phyloP scores from a whole-genome alignment of 768 basidiomycete genomes.

The Gymnopilus junonius region DNA sequence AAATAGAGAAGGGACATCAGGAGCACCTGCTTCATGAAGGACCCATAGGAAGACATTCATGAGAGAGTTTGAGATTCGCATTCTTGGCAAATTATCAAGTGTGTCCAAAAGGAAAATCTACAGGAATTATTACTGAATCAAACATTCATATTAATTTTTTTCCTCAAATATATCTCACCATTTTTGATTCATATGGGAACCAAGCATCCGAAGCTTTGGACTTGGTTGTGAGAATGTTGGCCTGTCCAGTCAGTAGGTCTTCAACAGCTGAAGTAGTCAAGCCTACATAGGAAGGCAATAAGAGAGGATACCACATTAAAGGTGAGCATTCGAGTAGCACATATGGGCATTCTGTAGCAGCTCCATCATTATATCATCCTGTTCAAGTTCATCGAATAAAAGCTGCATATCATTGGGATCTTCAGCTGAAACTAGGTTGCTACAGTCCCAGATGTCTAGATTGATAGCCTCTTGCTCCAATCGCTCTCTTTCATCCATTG shows the following conservation, averaged over 20 bases:
- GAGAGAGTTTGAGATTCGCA: constrained; percentile 15
- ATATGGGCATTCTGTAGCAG: not conserved
- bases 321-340: not conserved
- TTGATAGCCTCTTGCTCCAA: not conserved
- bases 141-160: no score
- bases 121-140: not conserved
- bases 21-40: constrained; percentile 16
- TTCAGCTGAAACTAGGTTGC: not conserved
- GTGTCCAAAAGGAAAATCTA: constrained; percentile 23
- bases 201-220: not conserved
- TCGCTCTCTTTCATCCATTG: not conserved
- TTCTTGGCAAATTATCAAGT: constrained; percentile 21
- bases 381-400: not conserved
- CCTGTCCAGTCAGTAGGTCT: not conserved
- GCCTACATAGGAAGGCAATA: not conserved
- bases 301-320: not conserved
- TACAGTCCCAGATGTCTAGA: not conserved
- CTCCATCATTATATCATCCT: not conserved
- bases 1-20: constrained; percentile 15
- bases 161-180: not conserved
- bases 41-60: constrained; percentile 23
- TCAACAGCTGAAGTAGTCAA: no score
- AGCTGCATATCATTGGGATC: not conserved
- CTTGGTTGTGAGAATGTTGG: no score
- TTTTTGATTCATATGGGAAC: not conserved